Conservation (phyloP, 768 basidiomycete species). For the Rhizopogon salebrosus region DNA sequence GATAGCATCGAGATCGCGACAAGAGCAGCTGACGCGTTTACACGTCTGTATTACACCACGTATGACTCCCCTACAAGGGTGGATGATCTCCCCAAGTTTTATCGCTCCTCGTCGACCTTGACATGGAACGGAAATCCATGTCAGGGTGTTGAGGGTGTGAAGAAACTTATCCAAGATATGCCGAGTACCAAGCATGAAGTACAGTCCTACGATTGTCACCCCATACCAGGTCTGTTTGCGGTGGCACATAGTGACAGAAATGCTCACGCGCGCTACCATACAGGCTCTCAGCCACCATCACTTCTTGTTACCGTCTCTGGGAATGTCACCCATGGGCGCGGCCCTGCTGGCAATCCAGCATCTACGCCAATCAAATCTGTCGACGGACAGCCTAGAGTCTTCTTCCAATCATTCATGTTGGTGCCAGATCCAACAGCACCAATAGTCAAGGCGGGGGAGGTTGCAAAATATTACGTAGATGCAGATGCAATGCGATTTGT, state of each 20-base stretch:
- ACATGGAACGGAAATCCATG: slow-evolving; percentile 85
- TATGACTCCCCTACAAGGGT: slow-evolving; percentile 79
- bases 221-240: slow-evolving; percentile 63
- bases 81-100: slow-evolving; percentile 75
- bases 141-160: slow-evolving; percentile 66
- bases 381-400: slow-evolving; percentile 79
- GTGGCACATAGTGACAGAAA: not conserved
- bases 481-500: slow-evolving; percentile 81
- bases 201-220: slow-evolving; percentile 86
- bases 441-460: slow-evolving; percentile 60
- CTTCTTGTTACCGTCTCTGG: slow-evolving; percentile 78
- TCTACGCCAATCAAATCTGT: slow-evolving; percentile 43
- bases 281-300: slow-evolving; percentile 75
- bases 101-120: slow-evolving; percentile 68
- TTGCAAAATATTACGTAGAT: slow-evolving; percentile 78
- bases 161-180: slow-evolving; percentile 64
- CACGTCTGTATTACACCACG: slow-evolving; percentile 74
- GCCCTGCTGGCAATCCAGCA: slow-evolving; percentile 52
- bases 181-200: slow-evolving; percentile 80
- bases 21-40: slow-evolving; percentile 78
- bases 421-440: slow-evolving; percentile 68
- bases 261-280: not conserved
- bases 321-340: slow-evolving; percentile 66
- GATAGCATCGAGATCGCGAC: slow-evolving; percentile 79
- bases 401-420: slow-evolving; percentile 84